Base-by-base conservation (phyloP, 306 rosid species). In the Trichosanthes cucumerina region DNA sequence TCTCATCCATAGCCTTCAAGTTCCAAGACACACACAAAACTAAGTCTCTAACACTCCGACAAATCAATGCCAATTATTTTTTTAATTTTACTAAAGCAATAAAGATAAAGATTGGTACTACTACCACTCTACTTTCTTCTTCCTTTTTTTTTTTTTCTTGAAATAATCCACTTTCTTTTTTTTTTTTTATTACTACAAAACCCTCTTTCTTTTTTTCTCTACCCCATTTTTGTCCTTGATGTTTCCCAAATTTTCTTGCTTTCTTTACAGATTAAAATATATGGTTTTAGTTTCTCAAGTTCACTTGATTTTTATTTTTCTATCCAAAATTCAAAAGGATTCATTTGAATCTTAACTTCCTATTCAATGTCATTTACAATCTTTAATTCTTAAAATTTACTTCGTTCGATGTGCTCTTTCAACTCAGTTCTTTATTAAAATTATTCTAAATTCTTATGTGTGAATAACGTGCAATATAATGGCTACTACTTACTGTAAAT, bases 1-100 rank as follows among this genome's bases (percentile, higher is more conserved):
- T 50, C 62, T 73, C 36, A 44, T 70, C 56, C 36, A 6, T 47
- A 14, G 41, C 9, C 77, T 73, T 73, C 77, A 73, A 73, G 60
- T 73, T 73, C 77, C 77, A 73, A 73, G 77, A 73, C 33, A 44
- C 77, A 71, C 77, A 73, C 77, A 73, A 14, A 73, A 28, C 97
- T 23, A 70, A 23, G 56, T 5, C 52, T 31, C 68, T 47, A 23
- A 70, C 34, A 41, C 76, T 65, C 47, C 23, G 19, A 68, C 52
- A 68, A 68, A 68, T 68, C 49, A 66, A 66, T 66, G 1, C 46
- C 74, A 36, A 11, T 54, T 19, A 3, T 36, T 16, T 14, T 1
- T 63, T 14, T 6, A 14, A 62, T 33, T 63, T 63, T 36, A 16
- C 6, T 63, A 63, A 63, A 63, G 44, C 70, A 33, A 63, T 63